These are phyloP conservation scores for Cordia subcordata DNA, from an alignment of 257 asterid species.

Conservation along the genomic window DNA sequence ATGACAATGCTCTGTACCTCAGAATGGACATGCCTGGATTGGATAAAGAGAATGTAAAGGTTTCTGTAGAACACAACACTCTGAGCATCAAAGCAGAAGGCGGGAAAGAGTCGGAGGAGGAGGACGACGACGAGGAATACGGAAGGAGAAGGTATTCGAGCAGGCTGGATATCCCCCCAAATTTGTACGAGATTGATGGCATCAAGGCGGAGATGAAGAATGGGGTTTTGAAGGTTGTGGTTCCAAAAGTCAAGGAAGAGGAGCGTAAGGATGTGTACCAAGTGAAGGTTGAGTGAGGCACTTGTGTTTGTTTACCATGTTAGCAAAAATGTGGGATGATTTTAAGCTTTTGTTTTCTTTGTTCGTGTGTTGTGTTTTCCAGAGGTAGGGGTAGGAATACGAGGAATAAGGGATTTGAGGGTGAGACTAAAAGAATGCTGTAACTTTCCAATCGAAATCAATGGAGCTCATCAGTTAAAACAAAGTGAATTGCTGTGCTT, in stretches of 20 bases:
- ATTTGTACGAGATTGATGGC: conserved; percentile 24
- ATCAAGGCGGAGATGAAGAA: conserved; percentile 49
- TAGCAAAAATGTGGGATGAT: too few species aligned
- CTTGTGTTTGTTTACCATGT: not conserved
- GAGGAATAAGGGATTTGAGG: too few species aligned
- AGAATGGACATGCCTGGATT: conserved; percentile 48
- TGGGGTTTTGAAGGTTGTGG: conserved; percentile 35
- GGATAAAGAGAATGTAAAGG: conserved; percentile 38
- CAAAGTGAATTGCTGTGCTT: too few species aligned
- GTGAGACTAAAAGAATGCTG: too few species aligned
- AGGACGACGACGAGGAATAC: conserved; percentile 17
- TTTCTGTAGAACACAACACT: conserved; percentile 33
- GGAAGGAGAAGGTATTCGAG: conserved; percentile 24
- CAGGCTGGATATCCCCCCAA: conserved; percentile 27
- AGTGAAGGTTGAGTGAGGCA: conserved; percentile 20
- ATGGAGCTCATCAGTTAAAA: too few species aligned
- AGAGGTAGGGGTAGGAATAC: too few species aligned
- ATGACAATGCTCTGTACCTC: conserved; percentile 20
- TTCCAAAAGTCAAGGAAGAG: conserved; percentile 37
- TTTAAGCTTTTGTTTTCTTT: too few species aligned
- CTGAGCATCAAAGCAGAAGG: conserved; percentile 35
- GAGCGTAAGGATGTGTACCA: conserved; percentile 32
- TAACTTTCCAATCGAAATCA: too few species aligned
- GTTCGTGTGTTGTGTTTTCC: too few species aligned
- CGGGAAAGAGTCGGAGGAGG: conserved; percentile 22